phyloP scores from a whole-genome alignment of 495 filamentous ascomycete species.

The Penicillium coprophilum region DNA sequence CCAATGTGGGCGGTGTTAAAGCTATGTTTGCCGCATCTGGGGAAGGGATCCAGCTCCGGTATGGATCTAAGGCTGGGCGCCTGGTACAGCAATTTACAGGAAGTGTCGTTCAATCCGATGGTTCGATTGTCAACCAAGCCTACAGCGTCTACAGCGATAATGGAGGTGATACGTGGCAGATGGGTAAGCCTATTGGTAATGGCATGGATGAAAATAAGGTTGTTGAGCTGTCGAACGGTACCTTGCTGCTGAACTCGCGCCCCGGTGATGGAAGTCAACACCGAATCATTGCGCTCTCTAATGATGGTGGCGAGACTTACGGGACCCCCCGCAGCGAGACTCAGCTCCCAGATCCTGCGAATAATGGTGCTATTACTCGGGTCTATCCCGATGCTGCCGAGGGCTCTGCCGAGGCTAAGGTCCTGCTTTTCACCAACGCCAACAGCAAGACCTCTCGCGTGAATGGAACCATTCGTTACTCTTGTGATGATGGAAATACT shows the following conservation, averaged over 20 bases:
- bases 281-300: not conserved
- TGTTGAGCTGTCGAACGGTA: not conserved
- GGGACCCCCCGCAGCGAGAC: not conserved
- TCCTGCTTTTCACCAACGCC: not conserved
- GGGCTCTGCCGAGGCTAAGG: not conserved
- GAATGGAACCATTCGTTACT: not conserved
- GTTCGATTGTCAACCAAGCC: not conserved
- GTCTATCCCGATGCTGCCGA: not conserved
- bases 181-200: not conserved
- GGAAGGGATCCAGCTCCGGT: not conserved
- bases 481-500: not conserved
- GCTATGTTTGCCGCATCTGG: not conserved
- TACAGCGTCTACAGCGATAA: not conserved
- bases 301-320: not conserved
- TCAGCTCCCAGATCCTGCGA: not conserved
- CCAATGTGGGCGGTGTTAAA: not conserved
- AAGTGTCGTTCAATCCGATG: not conserved
- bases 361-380: not conserved
- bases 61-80: not conserved
- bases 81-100: not conserved
- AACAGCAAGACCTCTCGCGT: not conserved
- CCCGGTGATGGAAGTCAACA: not conserved
- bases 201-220: slow-evolving; percentile 2
- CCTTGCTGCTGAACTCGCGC: not conserved
- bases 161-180: not conserved